A percentile compares a stretch with the other conserved stretches of the same genome.
phyloP scores from a whole-genome alignment of 2,329 filamentous ascomycete genomes.

The Colletotrichum sansevieriae region DNA sequence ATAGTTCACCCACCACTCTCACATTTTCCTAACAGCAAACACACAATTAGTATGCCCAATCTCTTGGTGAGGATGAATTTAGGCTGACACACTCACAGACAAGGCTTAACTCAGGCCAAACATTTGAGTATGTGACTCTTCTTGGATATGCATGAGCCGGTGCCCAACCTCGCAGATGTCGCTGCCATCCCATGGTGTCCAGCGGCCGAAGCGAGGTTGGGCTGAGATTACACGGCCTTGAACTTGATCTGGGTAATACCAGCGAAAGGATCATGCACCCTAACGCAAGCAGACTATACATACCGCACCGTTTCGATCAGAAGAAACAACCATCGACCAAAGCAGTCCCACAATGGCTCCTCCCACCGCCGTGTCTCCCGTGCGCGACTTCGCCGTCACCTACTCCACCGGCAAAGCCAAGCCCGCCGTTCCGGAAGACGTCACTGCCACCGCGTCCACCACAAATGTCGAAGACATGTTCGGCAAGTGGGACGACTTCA shows the following conservation, averaged over 20 bases:
- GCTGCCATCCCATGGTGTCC: slow-evolving; percentile 34
- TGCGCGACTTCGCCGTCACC: slow-evolving; percentile 58
- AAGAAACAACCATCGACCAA: no score
- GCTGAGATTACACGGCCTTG: slow-evolving; percentile 90
- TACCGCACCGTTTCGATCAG: background rate
- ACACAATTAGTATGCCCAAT: slow-evolving; percentile 32
- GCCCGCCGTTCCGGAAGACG: slow-evolving; percentile 65
- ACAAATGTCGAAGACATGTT: slow-evolving; percentile 65
- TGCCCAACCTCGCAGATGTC: slow-evolving; percentile 54
- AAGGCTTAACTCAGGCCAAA: slow-evolving; percentile 18
- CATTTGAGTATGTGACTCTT: slow-evolving; percentile 34
- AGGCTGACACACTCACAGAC: slow-evolving; percentile 30
- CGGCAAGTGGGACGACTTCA: slow-evolving; percentile 84
- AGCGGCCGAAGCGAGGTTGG: slow-evolving; percentile 48
- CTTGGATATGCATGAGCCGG: slow-evolving; percentile 68
- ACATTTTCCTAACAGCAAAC: background rate
- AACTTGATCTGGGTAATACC: slow-evolving; percentile 99
- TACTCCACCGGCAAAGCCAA: slow-evolving; percentile 42
- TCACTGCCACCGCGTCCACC: background rate
- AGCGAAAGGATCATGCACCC: slow-evolving; percentile 97
- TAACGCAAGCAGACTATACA: slow-evolving; percentile 34
- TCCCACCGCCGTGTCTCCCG: slow-evolving; percentile 74
- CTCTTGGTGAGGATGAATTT: slow-evolving; percentile 3
- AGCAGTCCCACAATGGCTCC: slow-evolving; percentile 76
- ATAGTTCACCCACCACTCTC: no score